Evolutionary conservation across 2,329 filamentous ascomycete genomes (phyloP).

Genomic region (Claviceps sp.): DNA sequence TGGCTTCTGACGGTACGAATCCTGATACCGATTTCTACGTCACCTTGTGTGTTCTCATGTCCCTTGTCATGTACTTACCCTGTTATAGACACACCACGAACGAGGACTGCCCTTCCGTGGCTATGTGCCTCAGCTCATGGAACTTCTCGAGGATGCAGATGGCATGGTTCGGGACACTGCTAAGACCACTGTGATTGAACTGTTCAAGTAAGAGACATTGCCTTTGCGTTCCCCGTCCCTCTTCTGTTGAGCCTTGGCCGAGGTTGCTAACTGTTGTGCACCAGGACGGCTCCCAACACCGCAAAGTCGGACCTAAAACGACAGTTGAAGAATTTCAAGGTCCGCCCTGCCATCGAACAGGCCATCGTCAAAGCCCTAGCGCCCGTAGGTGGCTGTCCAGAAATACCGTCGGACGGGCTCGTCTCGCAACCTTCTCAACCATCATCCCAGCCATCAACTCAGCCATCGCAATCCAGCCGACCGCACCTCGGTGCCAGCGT

Average conservation of each 20-base stretch:
- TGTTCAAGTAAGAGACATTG: constrained; percentile 54
- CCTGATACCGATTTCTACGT: too few relatives aligned
- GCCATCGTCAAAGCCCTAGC: constrained; percentile 66
- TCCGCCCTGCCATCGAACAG: constrained; percentile 73
- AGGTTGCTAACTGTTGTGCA: constrained; percentile 4
- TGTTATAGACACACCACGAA: constrained; percentile 60
- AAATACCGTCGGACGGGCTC: constrained; percentile 27
- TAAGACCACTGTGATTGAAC: constrained; percentile 69
- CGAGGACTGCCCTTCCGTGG: constrained; percentile 66
- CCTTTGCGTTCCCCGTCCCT: neutral
- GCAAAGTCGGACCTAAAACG: constrained; percentile 84
- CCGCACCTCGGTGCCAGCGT: constrained; percentile 36
- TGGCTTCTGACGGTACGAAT: constrained; percentile 62
- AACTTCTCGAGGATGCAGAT: constrained; percentile 81
- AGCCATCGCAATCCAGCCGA: constrained; percentile 20
- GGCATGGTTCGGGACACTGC: constrained; percentile 74
- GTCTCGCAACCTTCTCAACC: constrained; percentile 13
- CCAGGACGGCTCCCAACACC: constrained; percentile 59
- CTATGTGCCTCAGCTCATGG: constrained; percentile 74
- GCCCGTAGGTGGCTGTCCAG: constrained; percentile 31
- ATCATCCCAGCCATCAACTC: neutral
- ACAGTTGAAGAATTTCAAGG: constrained; percentile 71
- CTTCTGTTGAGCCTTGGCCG: too few relatives aligned
- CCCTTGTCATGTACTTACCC: too few relatives aligned
- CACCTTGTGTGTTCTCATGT: neutral